Conservation (phyloP, 2,329 filamentous ascomycete genomes). For the Pseudocercospora eumusae region DNA sequence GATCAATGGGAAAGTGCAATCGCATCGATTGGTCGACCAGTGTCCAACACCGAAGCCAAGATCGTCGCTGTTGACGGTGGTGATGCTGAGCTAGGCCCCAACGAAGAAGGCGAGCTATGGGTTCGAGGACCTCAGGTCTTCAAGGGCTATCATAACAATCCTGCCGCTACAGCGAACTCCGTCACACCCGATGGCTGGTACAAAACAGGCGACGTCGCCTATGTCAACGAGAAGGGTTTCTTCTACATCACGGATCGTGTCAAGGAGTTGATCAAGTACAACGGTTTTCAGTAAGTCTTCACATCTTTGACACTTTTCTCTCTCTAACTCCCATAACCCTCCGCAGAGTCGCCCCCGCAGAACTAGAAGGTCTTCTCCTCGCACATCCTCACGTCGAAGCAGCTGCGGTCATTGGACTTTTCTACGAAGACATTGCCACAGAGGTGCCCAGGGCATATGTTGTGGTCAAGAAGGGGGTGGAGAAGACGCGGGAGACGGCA, state of each 20-base stretch:
- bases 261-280: conserved; percentile 68
- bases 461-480: conserved; percentile 24
- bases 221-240: conserved; percentile 41
- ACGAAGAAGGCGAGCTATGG: conserved; percentile 63
- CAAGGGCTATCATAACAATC: conserved; percentile 57
- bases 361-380: conserved; percentile 59
- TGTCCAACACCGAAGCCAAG: conserved; percentile 49
- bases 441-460: conserved; percentile 50
- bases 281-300: conserved; percentile 52
- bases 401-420: conserved; percentile 51
- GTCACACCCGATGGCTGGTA: conserved; percentile 50
- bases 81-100: conserved; percentile 40
- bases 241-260: conserved; percentile 59
- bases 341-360: conserved; percentile 57
- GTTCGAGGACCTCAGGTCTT: conserved; percentile 71
- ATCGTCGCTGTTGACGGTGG: conserved; percentile 54
- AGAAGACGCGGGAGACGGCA: conserved; percentile 25
- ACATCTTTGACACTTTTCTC: neutral
- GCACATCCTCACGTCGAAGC: conserved; percentile 57
- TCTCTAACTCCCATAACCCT: neutral
- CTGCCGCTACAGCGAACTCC: conserved; percentile 49
- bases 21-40: conserved; percentile 62
- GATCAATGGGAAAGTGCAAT: conserved; percentile 73
- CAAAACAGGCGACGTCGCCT: conserved; percentile 54
- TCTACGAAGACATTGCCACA: conserved; percentile 60